These are phyloP conservation scores for Chaetomium tenue DNA, from an alignment of 495 filamentous ascomycete genomes.

Conservation along the genomic window DNA sequence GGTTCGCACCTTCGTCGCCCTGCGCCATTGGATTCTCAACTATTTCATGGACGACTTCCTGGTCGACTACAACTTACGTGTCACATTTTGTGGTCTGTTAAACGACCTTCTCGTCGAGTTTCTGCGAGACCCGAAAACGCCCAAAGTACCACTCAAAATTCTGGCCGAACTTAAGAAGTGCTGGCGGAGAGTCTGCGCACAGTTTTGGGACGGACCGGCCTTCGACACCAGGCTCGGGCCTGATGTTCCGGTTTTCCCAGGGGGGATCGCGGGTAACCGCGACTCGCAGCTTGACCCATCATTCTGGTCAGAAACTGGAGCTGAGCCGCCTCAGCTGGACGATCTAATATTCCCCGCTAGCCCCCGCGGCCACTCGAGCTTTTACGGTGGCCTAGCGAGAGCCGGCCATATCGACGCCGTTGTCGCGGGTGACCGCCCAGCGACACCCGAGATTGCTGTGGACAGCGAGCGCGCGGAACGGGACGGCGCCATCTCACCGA, in stretches of 20 bases:
- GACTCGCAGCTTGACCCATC: conserved; percentile 51
- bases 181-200: conserved; percentile 85
- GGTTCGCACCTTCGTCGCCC: conserved; percentile 91
- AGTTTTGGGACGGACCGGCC: conserved; percentile 78
- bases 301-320: conserved; percentile 45
- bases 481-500: conserved; percentile 46
- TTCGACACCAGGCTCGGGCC: conserved; percentile 56
- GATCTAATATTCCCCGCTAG: conserved; percentile 31
- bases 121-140: conserved; percentile 44
- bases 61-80: conserved; percentile 72
- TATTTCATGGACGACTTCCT: conserved; percentile 97
- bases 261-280: conserved; percentile 61
- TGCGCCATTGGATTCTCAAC: conserved; percentile 97
- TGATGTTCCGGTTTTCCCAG: conserved; percentile 72
- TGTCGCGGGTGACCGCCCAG: conserved; percentile 42
- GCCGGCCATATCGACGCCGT: conserved; percentile 49
- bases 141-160: conserved; percentile 82
- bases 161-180: conserved; percentile 93
- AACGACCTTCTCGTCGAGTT: conserved; percentile 69
- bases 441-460: conserved; percentile 40
- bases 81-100: conserved; percentile 75
- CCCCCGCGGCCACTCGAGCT: conserved; percentile 39
- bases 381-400: conserved; percentile 50
- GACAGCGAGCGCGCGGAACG: conserved; percentile 30
- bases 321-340: conserved; percentile 45